phyloP scores from a whole-genome alignment of 768 basidiomycete genomes.

The Fomitopsis serialis region DNA sequence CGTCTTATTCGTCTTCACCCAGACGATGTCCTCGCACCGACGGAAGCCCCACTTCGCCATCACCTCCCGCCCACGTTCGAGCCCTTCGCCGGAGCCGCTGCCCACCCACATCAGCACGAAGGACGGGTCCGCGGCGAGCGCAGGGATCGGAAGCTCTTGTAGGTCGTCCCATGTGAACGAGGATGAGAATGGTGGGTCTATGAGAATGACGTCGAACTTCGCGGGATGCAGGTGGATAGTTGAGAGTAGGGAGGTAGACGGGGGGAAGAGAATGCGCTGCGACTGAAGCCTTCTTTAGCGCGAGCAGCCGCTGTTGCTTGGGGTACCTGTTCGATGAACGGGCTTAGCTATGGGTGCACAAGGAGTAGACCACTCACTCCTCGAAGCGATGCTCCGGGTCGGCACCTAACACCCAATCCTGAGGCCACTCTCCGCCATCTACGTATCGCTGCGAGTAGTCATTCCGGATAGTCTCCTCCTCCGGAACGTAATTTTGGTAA shows the following conservation, averaged over 20 bases:
- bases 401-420: constrained; percentile 88
- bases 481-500: constrained; percentile 80
- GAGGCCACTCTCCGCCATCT: constrained; percentile 88
- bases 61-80: constrained; percentile 88
- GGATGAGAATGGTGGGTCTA: constrained; percentile 87
- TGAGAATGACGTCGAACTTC: constrained; percentile 88
- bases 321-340: constrained; percentile 63
- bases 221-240: constrained; percentile 49
- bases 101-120: constrained; percentile 98
- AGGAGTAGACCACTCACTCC: constrained; percentile 65
- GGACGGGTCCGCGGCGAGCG: constrained; percentile 83
- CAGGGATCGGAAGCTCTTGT: constrained; percentile 74
- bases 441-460: constrained; percentile 92
- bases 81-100: constrained; percentile 80
- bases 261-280: constrained; percentile 66
- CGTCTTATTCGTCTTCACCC: constrained; percentile 87
- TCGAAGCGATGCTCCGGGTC: constrained; percentile 85
- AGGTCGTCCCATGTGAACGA: constrained; percentile 84
- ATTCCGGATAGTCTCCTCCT: constrained; percentile 95
- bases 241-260: constrained; percentile 62
- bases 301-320: constrained; percentile 81
- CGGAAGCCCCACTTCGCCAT: constrained; percentile 93
- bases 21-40: constrained; percentile 96
- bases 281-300: constrained; percentile 78
- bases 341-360: background rate